phyloP scores from a whole-genome alignment of 192 early-diverging fungal genomes.

The Coemansia sp. region DNA sequence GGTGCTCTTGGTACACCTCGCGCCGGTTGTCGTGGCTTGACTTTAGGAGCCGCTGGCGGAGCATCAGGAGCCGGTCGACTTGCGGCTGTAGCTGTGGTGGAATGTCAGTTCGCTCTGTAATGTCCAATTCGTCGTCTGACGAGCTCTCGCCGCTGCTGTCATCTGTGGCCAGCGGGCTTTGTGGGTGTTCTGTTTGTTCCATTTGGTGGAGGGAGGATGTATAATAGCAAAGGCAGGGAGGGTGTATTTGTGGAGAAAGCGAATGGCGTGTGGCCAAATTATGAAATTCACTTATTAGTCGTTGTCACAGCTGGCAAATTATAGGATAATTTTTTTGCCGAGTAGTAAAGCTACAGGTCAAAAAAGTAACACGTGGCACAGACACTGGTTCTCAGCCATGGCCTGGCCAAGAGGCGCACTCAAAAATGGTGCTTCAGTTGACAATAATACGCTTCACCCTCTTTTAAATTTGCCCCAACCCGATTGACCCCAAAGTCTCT shows the following conservation, averaged over 20 bases:
- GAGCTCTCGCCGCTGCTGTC: conserved; percentile 14
- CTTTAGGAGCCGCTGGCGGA: conserved; percentile 22
- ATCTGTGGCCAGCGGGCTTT: background rate
- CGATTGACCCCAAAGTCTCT: too few species aligned
- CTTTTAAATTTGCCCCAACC: too few species aligned
- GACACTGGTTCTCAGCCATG: too few species aligned
- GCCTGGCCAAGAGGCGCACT: background rate
- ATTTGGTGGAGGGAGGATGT: too few species aligned
- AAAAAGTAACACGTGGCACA: too few species aligned
- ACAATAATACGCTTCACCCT: background rate
- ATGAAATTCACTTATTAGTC: too few species aligned
- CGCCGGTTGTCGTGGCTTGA: conserved; percentile 63
- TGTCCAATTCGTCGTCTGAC: conserved; percentile 11
- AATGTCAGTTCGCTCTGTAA: conserved; percentile 36
- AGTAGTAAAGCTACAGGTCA: too few species aligned
- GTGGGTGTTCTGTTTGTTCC: background rate
- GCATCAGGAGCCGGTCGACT: conserved; percentile 20
- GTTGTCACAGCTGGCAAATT: too few species aligned
- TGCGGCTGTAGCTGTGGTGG: conserved; percentile 25
- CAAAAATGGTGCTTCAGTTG: background rate
- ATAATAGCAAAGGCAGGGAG: too few species aligned
- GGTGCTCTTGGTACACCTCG: conserved; percentile 73
- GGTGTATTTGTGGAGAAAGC: too few species aligned
- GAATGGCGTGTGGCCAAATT: too few species aligned
- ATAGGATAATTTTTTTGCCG: too few species aligned